These are phyloP conservation scores for Myriosclerotinia duriaeana DNA, from an alignment of 2,329 filamentous ascomycete species.

Conservation along the genomic window DNA sequence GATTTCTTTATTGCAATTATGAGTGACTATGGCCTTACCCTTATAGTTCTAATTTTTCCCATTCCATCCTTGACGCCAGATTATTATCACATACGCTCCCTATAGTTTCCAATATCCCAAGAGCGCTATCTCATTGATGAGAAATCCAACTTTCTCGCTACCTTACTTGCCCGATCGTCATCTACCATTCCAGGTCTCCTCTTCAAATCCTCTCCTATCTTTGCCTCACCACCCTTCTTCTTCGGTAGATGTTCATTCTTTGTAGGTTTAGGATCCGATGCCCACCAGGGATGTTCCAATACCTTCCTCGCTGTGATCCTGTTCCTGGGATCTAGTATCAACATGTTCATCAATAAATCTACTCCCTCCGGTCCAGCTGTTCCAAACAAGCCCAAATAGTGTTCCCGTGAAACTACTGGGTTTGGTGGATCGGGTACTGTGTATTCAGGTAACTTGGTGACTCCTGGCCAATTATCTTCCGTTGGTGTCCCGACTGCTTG, in stretches of 20 bases:
- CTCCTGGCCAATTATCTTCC: constrained; percentile 94
- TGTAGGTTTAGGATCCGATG: constrained; percentile 77
- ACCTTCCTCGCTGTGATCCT: constrained; percentile 75
- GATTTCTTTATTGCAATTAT: constrained; percentile 11
- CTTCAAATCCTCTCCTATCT: constrained; percentile 73
- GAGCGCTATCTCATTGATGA: constrained; percentile 32
- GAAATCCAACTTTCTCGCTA: constrained; percentile 41
- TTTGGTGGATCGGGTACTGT: constrained; percentile 60
- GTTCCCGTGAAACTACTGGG: constrained; percentile 63
- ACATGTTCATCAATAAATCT: constrained; percentile 82
- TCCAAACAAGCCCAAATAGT: constrained; percentile 75
- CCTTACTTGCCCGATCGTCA: constrained; percentile 65
- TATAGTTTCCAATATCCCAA: neutral
- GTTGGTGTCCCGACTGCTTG: constrained; percentile 85
- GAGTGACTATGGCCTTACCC: neutral
- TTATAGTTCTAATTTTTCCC: neutral
- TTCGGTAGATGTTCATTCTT: constrained; percentile 77
- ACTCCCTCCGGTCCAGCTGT: constrained; percentile 80
- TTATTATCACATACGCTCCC: constrained; percentile 2
- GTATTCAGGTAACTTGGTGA: constrained; percentile 76
- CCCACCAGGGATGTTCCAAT: constrained; percentile 84
- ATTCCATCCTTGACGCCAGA: constrained; percentile 18
- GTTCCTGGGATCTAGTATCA: constrained; percentile 82
- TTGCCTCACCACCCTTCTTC: constrained; percentile 70
- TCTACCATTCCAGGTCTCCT: constrained; percentile 64